Base-by-base conservation (phyloP, 1,284 basidiomycete species). In the Marasmius tenuissimus region DNA sequence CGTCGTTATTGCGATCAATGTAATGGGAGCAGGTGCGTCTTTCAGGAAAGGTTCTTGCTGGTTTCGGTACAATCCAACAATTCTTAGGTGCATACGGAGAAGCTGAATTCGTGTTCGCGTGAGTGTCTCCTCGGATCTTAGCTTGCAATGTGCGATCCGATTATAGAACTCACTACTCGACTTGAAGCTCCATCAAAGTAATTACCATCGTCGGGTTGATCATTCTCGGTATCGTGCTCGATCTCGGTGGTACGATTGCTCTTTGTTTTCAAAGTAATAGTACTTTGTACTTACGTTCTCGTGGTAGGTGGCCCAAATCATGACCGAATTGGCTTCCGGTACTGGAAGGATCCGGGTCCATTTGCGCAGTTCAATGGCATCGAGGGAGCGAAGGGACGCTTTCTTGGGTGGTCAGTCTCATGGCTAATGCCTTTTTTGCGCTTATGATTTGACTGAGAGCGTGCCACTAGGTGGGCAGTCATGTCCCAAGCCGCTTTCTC, bases 401-500 rank as follows among this genome's bases (percentile, higher is more conserved):
- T 93, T 77, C 76, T 92, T 57, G 86, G 87, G 79, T 82, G 64
- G 62, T 63, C 22, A 39, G 61, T 58, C 14, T 12, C 7, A n/a
- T 49, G n/a, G n/a, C n/a, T n/a, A n/a, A n/a, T n/a, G n/a, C n/a
- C n/a, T n/a, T n/a, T n/a, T n/a, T 33, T 27, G 9, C 33, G 20
- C 7, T 47, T 10, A 33, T 8, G 20, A 40, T 11, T 35, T 5
- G 18, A 47, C 27, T 37, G 12, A 53, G 35, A 12, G 35, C 40
- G 11, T 11, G n/a, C n/a, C n/a, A 34, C 27, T 45, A 61, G 60
- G 62, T 63, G 86, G 84, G 81, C 85, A 33, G 87, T 88, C 38
- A 78, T 88, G 76, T 84, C 85, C 0, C 86, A 90, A 67, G 92
- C 93, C 9, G 92, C 92, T 1, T 96, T 96, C 80, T 91, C 89